Base-by-base conservation (phyloP, 129 eudicot genomes). In the Logfia minima region DNA sequence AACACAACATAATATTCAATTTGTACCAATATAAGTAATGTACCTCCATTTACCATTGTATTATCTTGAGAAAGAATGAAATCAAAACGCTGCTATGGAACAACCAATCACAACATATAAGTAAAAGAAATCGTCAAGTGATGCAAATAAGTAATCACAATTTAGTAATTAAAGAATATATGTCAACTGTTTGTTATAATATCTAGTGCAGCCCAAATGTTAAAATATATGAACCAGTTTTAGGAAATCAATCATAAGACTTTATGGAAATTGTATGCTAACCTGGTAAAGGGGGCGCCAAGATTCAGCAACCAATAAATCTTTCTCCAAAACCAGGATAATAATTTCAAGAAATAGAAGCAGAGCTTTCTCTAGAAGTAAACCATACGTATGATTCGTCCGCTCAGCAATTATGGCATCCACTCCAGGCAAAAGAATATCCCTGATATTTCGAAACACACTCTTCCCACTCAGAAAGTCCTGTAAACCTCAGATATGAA, bases 241-340 rank as follows among this genome's bases (percentile, higher is more conserved):
- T 10, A 9, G 22, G 17, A 70, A 79, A 43, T 79, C 55, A 71
- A 70, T 59, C 41, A 58, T 41, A 61, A 41, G 43, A 37, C 43
- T 37, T 37, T 6, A 37, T 37, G 2, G 8, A 14, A 21, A 31
- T 7, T 43, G 68, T 11, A 53, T 80, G 18, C 64, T 32, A 72
- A 91, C 99, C 99, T 94, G 96, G 83, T 87, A 94, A 19, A 94
- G 61, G 62, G 99, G 99, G 23, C 96, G 89, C 96, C 96, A 94
- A 79, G 48, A 32, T 32, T 91, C 97, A 84, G 96, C 83, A 83
- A 94, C 93, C 34, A 43, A 63, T 21, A 71, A 76, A 70, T 94
- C 98, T 84, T 91, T 91, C 79, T 88, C 99, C 84, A 91, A 82
- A 10, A 91, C 88, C 62, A 91, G 91, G 70, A 87, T 77, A 51